Evolutionary conservation across 2,329 filamentous ascomycete species (phyloP).

Genomic region (Aspergillus alliaceus): DNA sequence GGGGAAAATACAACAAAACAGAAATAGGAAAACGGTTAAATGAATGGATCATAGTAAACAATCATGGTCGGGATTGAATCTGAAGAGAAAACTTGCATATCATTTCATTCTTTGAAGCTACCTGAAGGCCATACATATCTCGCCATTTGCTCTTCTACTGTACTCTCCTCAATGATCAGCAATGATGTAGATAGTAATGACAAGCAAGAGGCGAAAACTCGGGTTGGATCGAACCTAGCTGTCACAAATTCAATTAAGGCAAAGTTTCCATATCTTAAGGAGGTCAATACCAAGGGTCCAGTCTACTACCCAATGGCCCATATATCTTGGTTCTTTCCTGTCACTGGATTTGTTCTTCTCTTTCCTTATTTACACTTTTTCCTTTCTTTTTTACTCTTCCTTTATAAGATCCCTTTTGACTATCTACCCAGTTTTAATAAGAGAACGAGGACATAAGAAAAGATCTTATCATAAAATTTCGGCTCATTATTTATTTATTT

Average conservation of each 20-base stretch:
- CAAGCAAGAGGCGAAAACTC: not conserved
- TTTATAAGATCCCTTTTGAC: not conserved
- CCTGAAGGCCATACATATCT: too few species aligned
- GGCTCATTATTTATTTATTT: too few species aligned
- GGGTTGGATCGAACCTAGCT: not conserved
- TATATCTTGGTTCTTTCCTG: not conserved
- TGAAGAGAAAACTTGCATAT: not conserved
- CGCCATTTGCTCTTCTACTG: too few species aligned
- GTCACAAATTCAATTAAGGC: slow-evolving; percentile 8
- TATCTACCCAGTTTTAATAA: not conserved
- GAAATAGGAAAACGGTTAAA: not conserved
- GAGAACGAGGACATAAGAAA: too few species aligned
- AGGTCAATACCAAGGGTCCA: slow-evolving; percentile 5
- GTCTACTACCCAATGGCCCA: slow-evolving; percentile 1
- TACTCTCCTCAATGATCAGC: too few species aligned
- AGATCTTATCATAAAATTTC: too few species aligned
- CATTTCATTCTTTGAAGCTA: too few species aligned
- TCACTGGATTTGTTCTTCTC: not conserved
- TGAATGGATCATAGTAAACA: not conserved
- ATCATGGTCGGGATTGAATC: not conserved
- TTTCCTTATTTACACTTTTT: not conserved
- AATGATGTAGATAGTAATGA: too few species aligned
- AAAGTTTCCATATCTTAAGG: slow-evolving; percentile 19
- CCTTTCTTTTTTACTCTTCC: not conserved
- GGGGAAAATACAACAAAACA: slow-evolving; percentile 5